Conservation (phyloP, 2,329 filamentous ascomycete genomes). For the Byssoonygena ceratinophila region DNA sequence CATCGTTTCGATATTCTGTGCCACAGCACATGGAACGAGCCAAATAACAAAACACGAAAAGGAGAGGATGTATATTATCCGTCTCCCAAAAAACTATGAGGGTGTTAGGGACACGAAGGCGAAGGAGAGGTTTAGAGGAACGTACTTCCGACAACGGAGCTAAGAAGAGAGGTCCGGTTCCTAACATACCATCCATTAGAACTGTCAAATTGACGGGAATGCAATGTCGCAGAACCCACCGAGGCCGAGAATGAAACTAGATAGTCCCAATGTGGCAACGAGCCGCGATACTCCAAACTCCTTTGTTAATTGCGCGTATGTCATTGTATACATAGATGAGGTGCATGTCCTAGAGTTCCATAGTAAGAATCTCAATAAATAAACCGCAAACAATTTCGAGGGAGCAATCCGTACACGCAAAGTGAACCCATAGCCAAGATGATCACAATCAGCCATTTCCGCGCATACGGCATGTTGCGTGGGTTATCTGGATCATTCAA, state of each 20-base stretch:
- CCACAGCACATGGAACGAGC: slow-evolving; percentile 70
- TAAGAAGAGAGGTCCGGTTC: slow-evolving; percentile 52
- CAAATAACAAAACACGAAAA: slow-evolving; percentile 68
- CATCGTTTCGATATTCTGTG: slow-evolving; percentile 71
- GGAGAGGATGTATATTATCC: slow-evolving; percentile 67
- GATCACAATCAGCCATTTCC: slow-evolving; percentile 69
- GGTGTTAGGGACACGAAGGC: not conserved
- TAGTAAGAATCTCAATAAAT: not conserved
- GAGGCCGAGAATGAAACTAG: slow-evolving; percentile 72
- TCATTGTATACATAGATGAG: slow-evolving; percentile 80
- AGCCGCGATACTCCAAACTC: slow-evolving; percentile 63
- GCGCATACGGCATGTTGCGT: slow-evolving; percentile 52
- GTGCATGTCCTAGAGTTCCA: slow-evolving; percentile 56
- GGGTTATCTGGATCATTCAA: slow-evolving; percentile 65
- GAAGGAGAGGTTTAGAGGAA: not conserved
- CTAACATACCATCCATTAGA: slow-evolving; percentile 19
- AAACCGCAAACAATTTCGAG: not conserved
- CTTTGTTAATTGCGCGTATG: slow-evolving; percentile 62
- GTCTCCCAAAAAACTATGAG: slow-evolving; percentile 62
- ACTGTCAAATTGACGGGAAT: slow-evolving; percentile 19
- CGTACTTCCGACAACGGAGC: slow-evolving; percentile 51
- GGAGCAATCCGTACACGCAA: slow-evolving; percentile 60
- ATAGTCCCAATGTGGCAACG: slow-evolving; percentile 69
- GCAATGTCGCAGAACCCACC: slow-evolving; percentile 25
- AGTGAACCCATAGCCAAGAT: slow-evolving; percentile 65